Evolutionary conservation across 169 alveolate genomes (phyloP).

Genomic region (Cryptosporidium sp.): DNA sequence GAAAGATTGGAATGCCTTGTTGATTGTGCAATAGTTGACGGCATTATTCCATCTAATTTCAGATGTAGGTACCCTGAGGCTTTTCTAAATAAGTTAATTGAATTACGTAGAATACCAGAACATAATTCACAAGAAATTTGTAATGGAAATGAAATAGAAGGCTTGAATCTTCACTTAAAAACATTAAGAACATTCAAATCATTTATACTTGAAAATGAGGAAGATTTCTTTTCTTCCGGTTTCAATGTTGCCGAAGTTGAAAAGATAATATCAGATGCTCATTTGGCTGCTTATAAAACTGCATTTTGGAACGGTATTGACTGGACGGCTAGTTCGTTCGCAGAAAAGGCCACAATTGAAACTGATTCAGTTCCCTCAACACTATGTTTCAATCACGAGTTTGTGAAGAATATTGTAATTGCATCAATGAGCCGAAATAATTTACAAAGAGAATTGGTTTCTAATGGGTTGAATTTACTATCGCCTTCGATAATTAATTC

Average conservation of each 20-base stretch:
- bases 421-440: constrained; percentile 57
- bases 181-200: constrained; percentile 51
- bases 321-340: constrained; percentile 48
- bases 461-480: constrained; percentile 38
- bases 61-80: constrained; percentile 74
- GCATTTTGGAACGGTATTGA: constrained; percentile 72
- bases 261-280: constrained; percentile 62
- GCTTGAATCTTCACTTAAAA: constrained; percentile 22
- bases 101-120: constrained; percentile 28
- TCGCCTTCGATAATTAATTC: constrained; percentile 47
- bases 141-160: constrained; percentile 24
- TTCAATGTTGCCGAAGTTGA: constrained; percentile 42
- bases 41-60: constrained; percentile 57
- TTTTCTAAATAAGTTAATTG: constrained; percentile 45
- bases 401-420: constrained; percentile 45
- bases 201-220: constrained; percentile 52
- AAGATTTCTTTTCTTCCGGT: constrained; percentile 57
- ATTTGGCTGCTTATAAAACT: constrained; percentile 15
- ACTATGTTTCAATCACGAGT: constrained; percentile 62
- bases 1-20: constrained; percentile 72
- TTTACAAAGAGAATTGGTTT: constrained; percentile 67
- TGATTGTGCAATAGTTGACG: constrained; percentile 68
- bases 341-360: not conserved
- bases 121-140: not conserved
- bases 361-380: constrained; percentile 24